Evolutionary conservation across 129 eudicot genomes (phyloP), one percentile per base, ranked within the genome.

Genomic region (Smallanthus sonchifolius): DNA sequence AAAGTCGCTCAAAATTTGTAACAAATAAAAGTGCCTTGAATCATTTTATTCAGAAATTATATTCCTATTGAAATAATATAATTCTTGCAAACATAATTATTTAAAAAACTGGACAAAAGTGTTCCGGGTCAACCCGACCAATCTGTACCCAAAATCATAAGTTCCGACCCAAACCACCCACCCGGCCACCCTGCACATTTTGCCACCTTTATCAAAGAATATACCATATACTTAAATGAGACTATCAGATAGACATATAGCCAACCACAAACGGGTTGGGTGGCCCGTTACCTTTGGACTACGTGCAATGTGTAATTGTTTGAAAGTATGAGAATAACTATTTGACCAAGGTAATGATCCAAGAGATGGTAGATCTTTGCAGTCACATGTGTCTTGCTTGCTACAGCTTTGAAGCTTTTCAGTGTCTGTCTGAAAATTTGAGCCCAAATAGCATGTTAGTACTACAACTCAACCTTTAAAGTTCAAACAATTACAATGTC

Each of bases 271-370:
- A 63, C 2, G 45, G 0, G 13, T 56, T 11, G 0, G 13, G 45
- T 11, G 28, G 2, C 39, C 13, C 5, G 51, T 65, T 84, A 93
- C 98, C 97, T 94, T 83, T 36, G 98, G 98, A 78, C 80, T 80
- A 49, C 87, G 82, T 19, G 92, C 87, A 60, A 94, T 65, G 76
- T 79, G 82, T 51, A 88, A 77, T 74, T 94, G 97, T 80, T 94
- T 90, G 75, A 77, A 83, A 61, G 92, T 84, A 76, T 64, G 86
- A 11, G 92, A 94, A 79, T 79, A 85, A 79, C 79, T 83, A 77
- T 88, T 90, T 67, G 96, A 94, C 98, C 98, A 90, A 10, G 92
- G 93, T 43, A 94, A 72, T 79, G 84, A 77, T 67, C 76, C 70
- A 57, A 90, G 88, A 54, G 82, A 83, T 34, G 92, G 62, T 39